phyloP scores from a whole-genome alignment of 1,139 yeast species.

The Cylindricascospora bacillispora region DNA sequence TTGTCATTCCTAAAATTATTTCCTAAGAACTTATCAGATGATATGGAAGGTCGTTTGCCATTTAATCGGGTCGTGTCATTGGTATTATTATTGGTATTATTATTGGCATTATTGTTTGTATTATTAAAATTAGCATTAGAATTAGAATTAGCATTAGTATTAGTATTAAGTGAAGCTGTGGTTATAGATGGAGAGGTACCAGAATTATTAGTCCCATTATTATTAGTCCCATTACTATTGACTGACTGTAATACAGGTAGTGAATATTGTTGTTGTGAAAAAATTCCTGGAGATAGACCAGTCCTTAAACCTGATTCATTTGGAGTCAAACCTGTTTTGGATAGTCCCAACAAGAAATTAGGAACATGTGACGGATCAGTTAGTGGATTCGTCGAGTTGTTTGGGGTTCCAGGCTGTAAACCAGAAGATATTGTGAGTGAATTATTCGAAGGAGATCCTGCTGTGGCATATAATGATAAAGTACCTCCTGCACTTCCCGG shows the following conservation, averaged over 20 bases:
- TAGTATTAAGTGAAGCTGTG: too few relatives aligned
- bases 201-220: too few relatives aligned
- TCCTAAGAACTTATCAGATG: too few relatives aligned
- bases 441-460: constrained; percentile 3
- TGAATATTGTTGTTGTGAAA: constrained; percentile 4
- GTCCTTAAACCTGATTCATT: constrained; percentile 55
- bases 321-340: constrained; percentile 55
- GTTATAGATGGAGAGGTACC: too few relatives aligned
- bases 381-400: neutral
- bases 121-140: too few relatives aligned
- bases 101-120: too few relatives aligned
- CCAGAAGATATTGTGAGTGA: neutral
- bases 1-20: too few relatives aligned
- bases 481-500: constrained; percentile 10
- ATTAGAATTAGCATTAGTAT: too few relatives aligned
- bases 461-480: constrained; percentile 16
- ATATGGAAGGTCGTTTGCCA: too few relatives aligned
- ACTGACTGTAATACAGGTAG: constrained; percentile 23
- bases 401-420: neutral
- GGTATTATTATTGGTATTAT: too few relatives aligned
- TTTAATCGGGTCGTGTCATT: too few relatives aligned
- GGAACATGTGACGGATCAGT: constrained; percentile 7
- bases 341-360: constrained; percentile 20
- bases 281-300: constrained; percentile 44
- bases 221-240: constrained; percentile 24